phyloP scores from a whole-genome alignment of 805 yeast genomes.

The Nakazawaea ishiwadae region DNA sequence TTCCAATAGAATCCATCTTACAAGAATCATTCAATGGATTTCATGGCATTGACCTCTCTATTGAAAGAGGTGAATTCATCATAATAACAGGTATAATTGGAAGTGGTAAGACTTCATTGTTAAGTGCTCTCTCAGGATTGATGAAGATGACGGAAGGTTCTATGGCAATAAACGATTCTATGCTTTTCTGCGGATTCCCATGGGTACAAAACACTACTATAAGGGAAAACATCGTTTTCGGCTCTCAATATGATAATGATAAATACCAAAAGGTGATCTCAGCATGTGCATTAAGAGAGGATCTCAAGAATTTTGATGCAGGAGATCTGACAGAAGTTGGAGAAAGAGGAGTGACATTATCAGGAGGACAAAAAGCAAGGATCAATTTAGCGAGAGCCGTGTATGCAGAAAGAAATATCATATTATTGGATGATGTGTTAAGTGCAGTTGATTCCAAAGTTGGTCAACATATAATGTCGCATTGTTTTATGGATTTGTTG shows the following conservation, averaged over 20 bases:
- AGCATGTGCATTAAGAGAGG: constrained; percentile 65
- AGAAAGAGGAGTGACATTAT: constrained; percentile 76
- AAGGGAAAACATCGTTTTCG: constrained; percentile 69
- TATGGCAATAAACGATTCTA: constrained; percentile 47
- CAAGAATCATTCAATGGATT: constrained; percentile 30
- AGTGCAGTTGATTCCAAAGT: constrained; percentile 87
- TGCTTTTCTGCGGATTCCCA: constrained; percentile 44
- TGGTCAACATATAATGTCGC: constrained; percentile 68
- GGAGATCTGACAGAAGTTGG: constrained; percentile 82
- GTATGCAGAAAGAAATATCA: constrained; percentile 64
- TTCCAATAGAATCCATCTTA: neutral
- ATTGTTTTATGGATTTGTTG: constrained; percentile 59
- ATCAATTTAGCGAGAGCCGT: constrained; percentile 76
- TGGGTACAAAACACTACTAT: constrained; percentile 86
- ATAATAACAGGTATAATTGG: constrained; percentile 73
- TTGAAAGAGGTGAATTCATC: constrained; percentile 54
- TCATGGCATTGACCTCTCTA: constrained; percentile 38
- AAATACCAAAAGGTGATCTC: constrained; percentile 50
- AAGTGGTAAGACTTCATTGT: constrained; percentile 72
- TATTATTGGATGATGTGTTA: constrained; percentile 71
- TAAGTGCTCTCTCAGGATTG: constrained; percentile 64
- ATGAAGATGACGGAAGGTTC: constrained; percentile 55
- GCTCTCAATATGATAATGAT: constrained; percentile 42
- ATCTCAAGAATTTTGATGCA: constrained; percentile 61
- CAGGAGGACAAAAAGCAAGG: constrained; percentile 89